phyloP scores from a whole-genome alignment of 1,284 basidiomycete genomes.

The Lentinula novae-zelandiae region DNA sequence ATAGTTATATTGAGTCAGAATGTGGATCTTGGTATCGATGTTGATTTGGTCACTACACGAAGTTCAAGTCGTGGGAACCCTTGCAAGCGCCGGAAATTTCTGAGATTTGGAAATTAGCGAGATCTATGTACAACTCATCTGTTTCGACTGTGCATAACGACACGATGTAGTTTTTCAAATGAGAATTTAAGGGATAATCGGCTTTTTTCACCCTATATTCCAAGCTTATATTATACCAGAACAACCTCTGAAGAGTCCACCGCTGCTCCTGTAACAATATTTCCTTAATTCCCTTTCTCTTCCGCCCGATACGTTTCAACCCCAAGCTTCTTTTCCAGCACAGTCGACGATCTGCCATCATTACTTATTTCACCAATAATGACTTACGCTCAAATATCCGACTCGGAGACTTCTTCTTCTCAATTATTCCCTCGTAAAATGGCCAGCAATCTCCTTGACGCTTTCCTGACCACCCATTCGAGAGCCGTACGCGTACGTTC shows the following conservation, averaged over 20 bases:
- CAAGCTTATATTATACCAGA: neutral
- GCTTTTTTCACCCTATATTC: neutral
- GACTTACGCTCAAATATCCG: slow-evolving; percentile 8
- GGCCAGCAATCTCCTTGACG: slow-evolving; percentile 22
- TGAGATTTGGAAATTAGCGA: neutral
- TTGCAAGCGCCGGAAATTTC: neutral
- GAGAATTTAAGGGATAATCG: neutral
- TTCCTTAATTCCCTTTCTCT: neutral
- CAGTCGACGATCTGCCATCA: slow-evolving; percentile 26
- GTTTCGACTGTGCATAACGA: neutral
- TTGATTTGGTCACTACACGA: too few species aligned
- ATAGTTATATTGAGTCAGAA: neutral
- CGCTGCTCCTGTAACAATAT: neutral
- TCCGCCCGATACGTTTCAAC: neutral
- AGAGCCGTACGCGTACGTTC: slow-evolving; percentile 46
- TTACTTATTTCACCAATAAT: slow-evolving; percentile 10
- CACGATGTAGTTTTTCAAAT: neutral
- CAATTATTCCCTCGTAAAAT: slow-evolving; percentile 5
- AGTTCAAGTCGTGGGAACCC: neutral
- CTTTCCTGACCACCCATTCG: slow-evolving; percentile 46
- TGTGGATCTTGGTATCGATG: neutral
- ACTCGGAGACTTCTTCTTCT: slow-evolving; percentile 2
- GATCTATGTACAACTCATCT: neutral
- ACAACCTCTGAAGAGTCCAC: neutral
- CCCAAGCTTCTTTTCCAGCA: neutral